A percentile compares a stretch with the other conserved stretches of the same genome.
phyloP scores from a whole-genome alignment of 2,329 filamentous ascomycete genomes.

The Fusarium gaditjirri region DNA sequence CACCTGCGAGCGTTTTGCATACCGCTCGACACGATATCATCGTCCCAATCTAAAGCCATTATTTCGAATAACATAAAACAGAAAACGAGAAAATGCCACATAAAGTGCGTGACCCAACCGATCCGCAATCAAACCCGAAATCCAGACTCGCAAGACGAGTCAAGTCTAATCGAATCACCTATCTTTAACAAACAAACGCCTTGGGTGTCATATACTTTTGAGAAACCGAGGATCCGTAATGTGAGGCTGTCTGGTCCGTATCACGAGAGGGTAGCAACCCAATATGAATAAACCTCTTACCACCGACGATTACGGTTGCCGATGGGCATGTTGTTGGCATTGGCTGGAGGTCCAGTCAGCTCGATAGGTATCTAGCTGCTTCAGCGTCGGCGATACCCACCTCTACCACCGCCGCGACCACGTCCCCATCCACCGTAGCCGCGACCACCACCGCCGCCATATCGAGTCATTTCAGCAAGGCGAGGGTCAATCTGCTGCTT shows the following conservation, averaged over 20 bases:
- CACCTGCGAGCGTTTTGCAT: conserved; percentile 31
- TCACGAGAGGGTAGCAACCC: conserved; percentile 22
- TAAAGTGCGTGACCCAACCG: conserved; percentile 37
- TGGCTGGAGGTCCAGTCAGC: conserved; percentile 54
- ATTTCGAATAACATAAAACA: conserved; percentile 38
- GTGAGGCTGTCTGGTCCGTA: conserved; percentile 26
- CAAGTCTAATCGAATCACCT: conserved; percentile 45
- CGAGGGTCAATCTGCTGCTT: conserved; percentile 98
- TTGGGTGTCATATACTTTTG: conserved; percentile 45
- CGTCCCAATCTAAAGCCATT: conserved; percentile 47
- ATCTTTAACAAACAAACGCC: conserved; percentile 47
- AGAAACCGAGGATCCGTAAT: conserved; percentile 27
- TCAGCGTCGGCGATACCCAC: conserved; percentile 56
- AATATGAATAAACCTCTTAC: conserved; percentile 50
- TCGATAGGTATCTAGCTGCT: conserved; percentile 46
- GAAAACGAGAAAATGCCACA: conserved; percentile 27
- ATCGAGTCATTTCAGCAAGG: conserved; percentile 95
- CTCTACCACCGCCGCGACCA: conserved; percentile 66
- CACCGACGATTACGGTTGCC: conserved; percentile 63
- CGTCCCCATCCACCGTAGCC: conserved; percentile 78
- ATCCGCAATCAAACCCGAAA: conserved; percentile 41
- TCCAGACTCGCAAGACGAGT: conserved; percentile 41
- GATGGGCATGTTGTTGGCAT: conserved; percentile 63
- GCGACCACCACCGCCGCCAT: conserved; percentile 80
- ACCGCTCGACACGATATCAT: conserved; percentile 29